Conservation (phyloP, 106 monocot species). For the Vanilla planifolia region DNA sequence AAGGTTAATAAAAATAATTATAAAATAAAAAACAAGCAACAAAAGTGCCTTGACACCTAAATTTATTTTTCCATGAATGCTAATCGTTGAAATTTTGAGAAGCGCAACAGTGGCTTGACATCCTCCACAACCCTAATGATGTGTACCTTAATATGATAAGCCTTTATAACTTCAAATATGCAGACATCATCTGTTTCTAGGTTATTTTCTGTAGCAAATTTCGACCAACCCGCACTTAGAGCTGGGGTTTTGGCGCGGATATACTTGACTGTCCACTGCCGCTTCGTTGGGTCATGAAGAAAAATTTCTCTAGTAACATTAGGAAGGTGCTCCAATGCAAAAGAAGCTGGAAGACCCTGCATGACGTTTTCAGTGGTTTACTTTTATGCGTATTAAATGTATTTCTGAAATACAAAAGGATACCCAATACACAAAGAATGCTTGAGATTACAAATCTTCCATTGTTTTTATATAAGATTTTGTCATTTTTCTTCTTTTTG, state of each 20-base stretch:
- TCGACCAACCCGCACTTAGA: slow-evolving; percentile 60
- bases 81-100: no score
- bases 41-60: no score
- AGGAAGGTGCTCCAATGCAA: slow-evolving; percentile 30
- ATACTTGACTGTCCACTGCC: slow-evolving; percentile 36
- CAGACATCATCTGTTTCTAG: slow-evolving; percentile 52
- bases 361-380: no score
- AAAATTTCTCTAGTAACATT: slow-evolving; percentile 14
- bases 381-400: no score
- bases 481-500: no score
- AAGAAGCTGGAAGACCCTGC: slow-evolving; percentile 33
- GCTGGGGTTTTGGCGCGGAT: slow-evolving; percentile 11
- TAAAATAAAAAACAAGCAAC: no score
- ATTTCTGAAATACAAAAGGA: no score
- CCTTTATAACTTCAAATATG: slow-evolving; percentile 44
- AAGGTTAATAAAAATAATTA: no score
- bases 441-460: no score
- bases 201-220: slow-evolving; percentile 37
- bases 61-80: no score
- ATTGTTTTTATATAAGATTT: no score
- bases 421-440: no score
- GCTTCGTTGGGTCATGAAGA: slow-evolving; percentile 31
- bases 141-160: slow-evolving; percentile 36
- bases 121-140: slow-evolving; percentile 56
- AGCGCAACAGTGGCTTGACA: slow-evolving; percentile 27